Conservation (phyloP, 1,284 basidiomycete species). For the Cystobasidium sp. region DNA sequence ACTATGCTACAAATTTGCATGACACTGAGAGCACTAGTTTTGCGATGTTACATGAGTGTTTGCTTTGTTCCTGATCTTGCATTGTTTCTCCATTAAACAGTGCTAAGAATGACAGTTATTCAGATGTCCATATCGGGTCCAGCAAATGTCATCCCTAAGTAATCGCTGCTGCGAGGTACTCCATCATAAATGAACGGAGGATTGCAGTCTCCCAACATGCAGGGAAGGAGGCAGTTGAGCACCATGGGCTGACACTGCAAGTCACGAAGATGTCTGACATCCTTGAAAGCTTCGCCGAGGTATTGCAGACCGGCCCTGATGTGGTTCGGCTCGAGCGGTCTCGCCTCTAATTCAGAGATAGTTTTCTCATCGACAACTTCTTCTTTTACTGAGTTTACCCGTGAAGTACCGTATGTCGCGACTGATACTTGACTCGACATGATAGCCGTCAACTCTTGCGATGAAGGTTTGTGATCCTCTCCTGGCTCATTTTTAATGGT, state of each 20-base stretch:
- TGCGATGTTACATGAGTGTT: background rate
- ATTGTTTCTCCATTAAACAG: background rate
- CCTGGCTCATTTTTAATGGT: background rate
- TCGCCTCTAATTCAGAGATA: background rate
- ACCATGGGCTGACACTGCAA: background rate
- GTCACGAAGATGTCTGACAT: background rate
- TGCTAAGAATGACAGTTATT: background rate
- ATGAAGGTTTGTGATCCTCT: slow-evolving; percentile 7
- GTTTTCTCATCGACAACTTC: background rate
- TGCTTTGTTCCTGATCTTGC: no score
- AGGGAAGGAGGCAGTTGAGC: slow-evolving; percentile 7
- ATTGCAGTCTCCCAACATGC: slow-evolving; percentile 2
- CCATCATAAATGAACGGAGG: slow-evolving; percentile 18
- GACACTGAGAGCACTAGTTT: background rate
- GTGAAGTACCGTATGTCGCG: background rate
- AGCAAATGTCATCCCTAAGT: slow-evolving; percentile 5
- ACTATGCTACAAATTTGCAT: background rate
- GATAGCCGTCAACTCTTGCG: background rate
- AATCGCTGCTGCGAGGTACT: slow-evolving; percentile 2
- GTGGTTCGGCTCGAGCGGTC: background rate
- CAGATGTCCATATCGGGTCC: background rate
- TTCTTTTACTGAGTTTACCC: background rate
- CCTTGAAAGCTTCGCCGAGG: background rate
- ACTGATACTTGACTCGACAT: background rate
- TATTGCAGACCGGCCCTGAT: background rate